Conservation (phyloP, 441 rosid species). For the Gossypium schwendimanii region DNA sequence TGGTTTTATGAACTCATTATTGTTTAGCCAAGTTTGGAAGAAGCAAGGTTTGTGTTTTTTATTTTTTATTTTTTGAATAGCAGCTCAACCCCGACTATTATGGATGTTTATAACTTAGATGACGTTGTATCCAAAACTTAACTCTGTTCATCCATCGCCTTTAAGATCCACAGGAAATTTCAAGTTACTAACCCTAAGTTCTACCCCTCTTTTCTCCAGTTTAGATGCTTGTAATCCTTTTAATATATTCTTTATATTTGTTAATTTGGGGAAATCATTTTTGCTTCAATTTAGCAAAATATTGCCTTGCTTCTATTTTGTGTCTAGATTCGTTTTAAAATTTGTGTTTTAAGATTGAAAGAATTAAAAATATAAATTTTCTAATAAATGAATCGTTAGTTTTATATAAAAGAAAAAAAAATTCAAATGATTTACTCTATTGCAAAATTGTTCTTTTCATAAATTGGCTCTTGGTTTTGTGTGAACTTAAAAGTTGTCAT, state of each 20-base stretch:
- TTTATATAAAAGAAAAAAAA: too few relatives aligned
- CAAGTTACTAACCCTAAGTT: constrained; percentile 75
- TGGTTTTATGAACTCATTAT: too few relatives aligned
- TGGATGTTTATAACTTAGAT: constrained; percentile 78
- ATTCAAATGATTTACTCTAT: too few relatives aligned
- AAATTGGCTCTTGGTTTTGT: neutral
- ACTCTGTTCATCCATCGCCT: constrained; percentile 66
- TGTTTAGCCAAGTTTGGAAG: constrained; percentile 37
- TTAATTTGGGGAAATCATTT: too few relatives aligned
- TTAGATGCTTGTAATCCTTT: neutral
- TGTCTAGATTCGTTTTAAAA: too few relatives aligned
- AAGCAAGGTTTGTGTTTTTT: constrained; percentile 66
- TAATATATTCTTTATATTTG: neutral
- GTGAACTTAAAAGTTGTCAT: neutral
- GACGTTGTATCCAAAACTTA: constrained; percentile 63
- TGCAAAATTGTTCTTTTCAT: too few relatives aligned
- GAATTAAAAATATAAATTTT: too few relatives aligned
- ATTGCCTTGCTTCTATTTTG: too few relatives aligned
- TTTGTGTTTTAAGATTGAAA: too few relatives aligned
- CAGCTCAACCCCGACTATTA: constrained; percentile 61
- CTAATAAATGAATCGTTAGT: too few relatives aligned
- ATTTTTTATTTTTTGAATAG: constrained; percentile 43
- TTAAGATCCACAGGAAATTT: constrained; percentile 71
- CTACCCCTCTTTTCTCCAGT: neutral
- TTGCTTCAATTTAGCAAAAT: too few relatives aligned